Base-by-base conservation (phyloP, 2,329 filamentous ascomycete species). In the Ilyonectria destructans region DNA sequence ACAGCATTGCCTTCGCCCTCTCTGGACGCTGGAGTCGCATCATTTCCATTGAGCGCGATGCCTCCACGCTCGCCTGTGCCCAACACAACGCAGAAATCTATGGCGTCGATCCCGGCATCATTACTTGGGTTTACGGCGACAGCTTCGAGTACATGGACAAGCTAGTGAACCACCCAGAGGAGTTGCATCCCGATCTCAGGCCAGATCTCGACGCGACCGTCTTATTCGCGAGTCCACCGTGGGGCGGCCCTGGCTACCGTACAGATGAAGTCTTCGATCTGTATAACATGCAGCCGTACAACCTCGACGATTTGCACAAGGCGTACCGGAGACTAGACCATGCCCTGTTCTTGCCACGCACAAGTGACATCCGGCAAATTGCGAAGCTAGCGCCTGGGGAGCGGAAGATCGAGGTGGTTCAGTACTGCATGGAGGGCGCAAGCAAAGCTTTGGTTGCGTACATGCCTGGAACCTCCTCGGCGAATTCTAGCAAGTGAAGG, bases 61-160 rank as follows among this genome's bases (percentile, higher is more conserved):
- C 91, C 4, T 88, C 90, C 10, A 94, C 93, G 1, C 87, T 99
- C 7, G 91, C 92, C 52, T 99, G 97, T 81, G 96, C 95, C 29
- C 95, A 97, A 83, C 91, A 97, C 79, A 99, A 99, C 79, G 95
- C 96, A 8, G 86, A 90, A 62, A 84, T 98, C 52, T 97, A 98
- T 78, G 95, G 92, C 4, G 93, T 97, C 0, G 84, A 85, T 3
- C 88, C 91, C 56, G 90, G 78, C 12, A 65, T 89, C 77, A 96
- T 99, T 75, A 93, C 90, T 62, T 99, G 95, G 92, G 88, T 98
- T 43, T 86, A 93, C 62, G 95, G 92, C 4, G 95, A 98, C 82
- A 96, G 93, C 78, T 97, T 99, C 77, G 87, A 93, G 40, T 90
- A 91, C 55, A 81, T 97, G 26, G 81, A 85, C n/a, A 77, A 80